Conservation (phyloP, 2,329 filamentous ascomycete genomes). For the Epichloe festucae region DNA sequence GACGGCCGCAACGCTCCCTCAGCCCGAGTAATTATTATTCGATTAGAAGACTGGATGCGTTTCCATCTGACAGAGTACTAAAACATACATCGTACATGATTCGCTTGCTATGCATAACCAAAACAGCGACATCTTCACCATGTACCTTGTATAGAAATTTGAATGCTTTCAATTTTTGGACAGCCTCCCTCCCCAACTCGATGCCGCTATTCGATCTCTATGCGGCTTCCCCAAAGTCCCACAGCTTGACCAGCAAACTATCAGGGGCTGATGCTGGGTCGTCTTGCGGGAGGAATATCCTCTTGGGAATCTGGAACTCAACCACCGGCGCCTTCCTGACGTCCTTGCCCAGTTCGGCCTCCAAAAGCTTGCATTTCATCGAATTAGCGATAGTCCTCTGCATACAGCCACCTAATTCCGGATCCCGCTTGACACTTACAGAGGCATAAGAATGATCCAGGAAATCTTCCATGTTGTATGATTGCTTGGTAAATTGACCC, state of each 20-base stretch:
- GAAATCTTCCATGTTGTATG: conserved; percentile 95
- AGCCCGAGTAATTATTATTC: no score
- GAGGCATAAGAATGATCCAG: conserved; percentile 83
- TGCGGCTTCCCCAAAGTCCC: conserved; percentile 36
- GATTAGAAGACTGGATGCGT: no score
- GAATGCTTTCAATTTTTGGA: background rate
- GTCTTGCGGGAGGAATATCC: conserved; percentile 51
- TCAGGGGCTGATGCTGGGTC: conserved; percentile 33
- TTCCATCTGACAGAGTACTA: no score
- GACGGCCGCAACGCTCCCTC: no score
- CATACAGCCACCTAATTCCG: background rate
- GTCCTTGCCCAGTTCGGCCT: conserved; percentile 70
- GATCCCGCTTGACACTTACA: conserved; percentile 34
- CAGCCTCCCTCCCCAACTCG: background rate
- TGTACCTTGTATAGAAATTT: background rate
- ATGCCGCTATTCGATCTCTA: background rate
- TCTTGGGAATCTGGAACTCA: conserved; percentile 88
- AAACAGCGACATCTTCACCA: background rate
- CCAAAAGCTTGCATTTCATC: conserved; percentile 48
- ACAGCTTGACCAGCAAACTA: conserved; percentile 45
- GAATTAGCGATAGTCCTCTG: background rate
- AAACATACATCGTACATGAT: background rate
- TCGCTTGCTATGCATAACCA: conserved; percentile 3
- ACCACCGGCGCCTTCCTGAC: conserved; percentile 79
- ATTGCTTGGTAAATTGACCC: conserved; percentile 92